A percentile compares a stretch with the other conserved stretches of the same genome.
Conservation (phyloP, 140 eudicot species). For the Senecio squalidus region DNA sequence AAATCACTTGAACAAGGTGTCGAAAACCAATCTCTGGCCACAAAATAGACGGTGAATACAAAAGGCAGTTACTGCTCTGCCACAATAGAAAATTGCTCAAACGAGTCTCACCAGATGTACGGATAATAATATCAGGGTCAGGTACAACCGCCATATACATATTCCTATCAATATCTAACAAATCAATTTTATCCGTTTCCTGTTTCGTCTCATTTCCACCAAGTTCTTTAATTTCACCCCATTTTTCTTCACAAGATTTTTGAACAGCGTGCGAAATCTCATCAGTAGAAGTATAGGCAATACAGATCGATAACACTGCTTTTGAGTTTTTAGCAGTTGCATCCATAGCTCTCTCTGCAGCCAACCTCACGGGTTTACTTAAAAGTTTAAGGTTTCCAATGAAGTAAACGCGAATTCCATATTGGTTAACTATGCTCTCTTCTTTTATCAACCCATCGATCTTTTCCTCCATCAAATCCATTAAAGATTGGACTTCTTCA, state of each 20-base stretch:
- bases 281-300: too few relatives aligned
- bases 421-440: too few relatives aligned
- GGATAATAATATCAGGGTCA: slow-evolving; percentile 65
- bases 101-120: slow-evolving; percentile 78
- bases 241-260: slow-evolving; percentile 42
- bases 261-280: too few relatives aligned
- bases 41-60: slow-evolving; percentile 58
- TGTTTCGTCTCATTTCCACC: slow-evolving; percentile 30
- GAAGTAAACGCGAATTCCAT: too few relatives aligned
- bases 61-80: slow-evolving; percentile 14
- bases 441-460: too few relatives aligned
- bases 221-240: background rate
- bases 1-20: slow-evolving; percentile 58
- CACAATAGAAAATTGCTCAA: slow-evolving; percentile 38
- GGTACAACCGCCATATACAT: slow-evolving; percentile 63
- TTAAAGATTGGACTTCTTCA: too few relatives aligned
- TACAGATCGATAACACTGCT: too few relatives aligned
- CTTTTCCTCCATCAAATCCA: too few relatives aligned
- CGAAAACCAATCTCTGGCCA: slow-evolving; percentile 85
- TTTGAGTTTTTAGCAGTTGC: slow-evolving; percentile 40
- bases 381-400: too few relatives aligned
- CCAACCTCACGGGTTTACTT: too few relatives aligned
- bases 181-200: slow-evolving; percentile 18
- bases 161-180: slow-evolving; percentile 48
- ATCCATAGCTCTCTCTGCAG: too few relatives aligned